Evolutionary conservation across 2,329 filamentous ascomycete species (phyloP).

Genomic region (Epichloe sylvatica): DNA sequence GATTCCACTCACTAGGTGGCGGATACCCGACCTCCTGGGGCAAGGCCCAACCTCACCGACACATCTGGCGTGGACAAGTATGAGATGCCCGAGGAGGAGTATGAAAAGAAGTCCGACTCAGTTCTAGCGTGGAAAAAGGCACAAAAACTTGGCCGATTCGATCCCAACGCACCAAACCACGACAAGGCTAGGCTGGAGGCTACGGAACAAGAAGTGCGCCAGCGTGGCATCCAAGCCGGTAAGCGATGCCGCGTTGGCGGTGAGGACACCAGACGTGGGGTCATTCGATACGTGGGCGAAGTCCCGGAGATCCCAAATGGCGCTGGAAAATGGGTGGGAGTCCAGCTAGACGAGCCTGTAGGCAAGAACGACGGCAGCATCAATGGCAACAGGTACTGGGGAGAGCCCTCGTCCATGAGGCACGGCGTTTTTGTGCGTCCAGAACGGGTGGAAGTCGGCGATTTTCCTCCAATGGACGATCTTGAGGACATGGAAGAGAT

Average conservation of each 20-base stretch:
- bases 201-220: conserved; percentile 53
- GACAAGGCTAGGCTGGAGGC: conserved; percentile 59
- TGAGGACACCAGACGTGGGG: conserved; percentile 56
- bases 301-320: conserved; percentile 60
- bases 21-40: conserved; percentile 63
- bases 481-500: conserved; percentile 69
- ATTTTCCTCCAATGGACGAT: conserved; percentile 57
- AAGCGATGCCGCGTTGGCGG: conserved; percentile 51
- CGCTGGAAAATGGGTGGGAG: conserved; percentile 55
- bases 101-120: conserved; percentile 73
- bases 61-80: conserved; percentile 76
- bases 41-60: conserved; percentile 69
- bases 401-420: conserved; percentile 47
- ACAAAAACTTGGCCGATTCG: conserved; percentile 93
- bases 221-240: conserved; percentile 51
- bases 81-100: conserved; percentile 71
- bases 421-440: conserved; percentile 67
- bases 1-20: conserved; percentile 42
- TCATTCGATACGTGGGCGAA: conserved; percentile 56
- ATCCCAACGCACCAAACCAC: conserved; percentile 63
- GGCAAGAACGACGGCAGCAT: conserved; percentile 74
- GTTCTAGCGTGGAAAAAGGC: conserved; percentile 91
- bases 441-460: conserved; percentile 62
- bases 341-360: conserved; percentile 64
- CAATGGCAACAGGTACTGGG: conserved; percentile 55